These are phyloP conservation scores for Citrus medica DNA, from an alignment of 345 rosid species.

Conservation along the genomic window DNA sequence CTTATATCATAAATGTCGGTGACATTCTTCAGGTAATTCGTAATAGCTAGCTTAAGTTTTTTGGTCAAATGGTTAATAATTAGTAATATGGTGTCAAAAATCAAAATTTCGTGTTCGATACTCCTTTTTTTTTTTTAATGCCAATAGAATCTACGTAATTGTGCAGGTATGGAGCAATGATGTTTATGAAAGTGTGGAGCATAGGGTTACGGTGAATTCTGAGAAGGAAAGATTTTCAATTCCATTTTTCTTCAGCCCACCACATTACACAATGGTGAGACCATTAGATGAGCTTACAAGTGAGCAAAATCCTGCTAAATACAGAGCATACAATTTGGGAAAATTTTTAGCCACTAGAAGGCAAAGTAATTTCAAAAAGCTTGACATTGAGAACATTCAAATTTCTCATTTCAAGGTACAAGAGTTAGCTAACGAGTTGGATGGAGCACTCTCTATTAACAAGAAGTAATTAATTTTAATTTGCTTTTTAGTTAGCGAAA, in stretches of 20 bases:
- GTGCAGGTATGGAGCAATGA: conserved; percentile 55
- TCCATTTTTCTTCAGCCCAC: conserved; percentile 39
- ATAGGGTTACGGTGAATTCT: conserved; percentile 40
- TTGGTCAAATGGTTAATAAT: neutral
- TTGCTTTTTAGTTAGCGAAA: neutral
- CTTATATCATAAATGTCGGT: conserved; percentile 9
- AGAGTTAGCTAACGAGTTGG: neutral
- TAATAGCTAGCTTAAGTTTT: neutral
- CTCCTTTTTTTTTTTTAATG: neutral
- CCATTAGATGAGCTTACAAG: conserved; percentile 13
- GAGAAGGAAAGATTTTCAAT: conserved; percentile 44
- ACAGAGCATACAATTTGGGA: conserved; percentile 40
- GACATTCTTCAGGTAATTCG: conserved; percentile 25
- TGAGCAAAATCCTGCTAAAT: conserved; percentile 33
- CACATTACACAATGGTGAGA: conserved; percentile 25
- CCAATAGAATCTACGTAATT: neutral
- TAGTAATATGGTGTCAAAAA: neutral
- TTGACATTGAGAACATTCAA: conserved; percentile 39
- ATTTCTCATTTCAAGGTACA: conserved; percentile 31
- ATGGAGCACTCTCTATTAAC: neutral
- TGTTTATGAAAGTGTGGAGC: conserved; percentile 44
- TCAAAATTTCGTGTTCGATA: neutral
- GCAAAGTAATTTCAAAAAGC: conserved; percentile 41
- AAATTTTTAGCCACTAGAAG: conserved; percentile 28
- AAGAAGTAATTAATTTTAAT: neutral